Conservation (phyloP, 2,329 filamentous ascomycete species). For the Alternaria brassicicola region DNA sequence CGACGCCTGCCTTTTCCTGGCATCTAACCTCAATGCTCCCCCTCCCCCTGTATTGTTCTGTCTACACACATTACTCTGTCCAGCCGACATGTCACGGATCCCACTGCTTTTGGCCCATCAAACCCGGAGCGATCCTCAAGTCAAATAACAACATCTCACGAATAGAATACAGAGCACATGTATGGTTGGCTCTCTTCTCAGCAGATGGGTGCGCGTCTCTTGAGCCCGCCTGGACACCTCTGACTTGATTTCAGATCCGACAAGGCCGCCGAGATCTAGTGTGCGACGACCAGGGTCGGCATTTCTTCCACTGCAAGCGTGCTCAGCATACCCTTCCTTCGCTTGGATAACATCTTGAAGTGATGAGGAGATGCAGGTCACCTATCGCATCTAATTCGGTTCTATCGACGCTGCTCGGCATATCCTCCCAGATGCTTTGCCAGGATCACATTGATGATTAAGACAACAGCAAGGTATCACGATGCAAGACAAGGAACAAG, state of each 20-base stretch:
- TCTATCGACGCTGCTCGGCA: no score
- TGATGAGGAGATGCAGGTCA: not conserved
- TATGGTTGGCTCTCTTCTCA: slow-evolving; percentile 16
- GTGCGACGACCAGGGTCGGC: slow-evolving; percentile 86
- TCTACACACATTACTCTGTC: no score
- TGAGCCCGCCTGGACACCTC: slow-evolving; percentile 24
- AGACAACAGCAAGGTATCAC: slow-evolving; percentile 1
- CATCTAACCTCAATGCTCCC: not conserved
- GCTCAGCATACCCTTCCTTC: slow-evolving; percentile 64
- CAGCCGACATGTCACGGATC: no score
- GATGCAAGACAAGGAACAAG: slow-evolving; percentile 5
- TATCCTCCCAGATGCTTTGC: no score
- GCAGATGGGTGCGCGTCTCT: slow-evolving; percentile 22
- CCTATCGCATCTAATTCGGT: not conserved
- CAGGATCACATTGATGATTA: not conserved
- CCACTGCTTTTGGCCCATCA: no score
- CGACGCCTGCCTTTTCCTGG: not conserved
- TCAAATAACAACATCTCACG: no score
- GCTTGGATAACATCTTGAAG: slow-evolving; percentile 82
- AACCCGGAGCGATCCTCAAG: no score
- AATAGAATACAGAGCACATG: no score
- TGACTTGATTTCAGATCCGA: slow-evolving; percentile 80
- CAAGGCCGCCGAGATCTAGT: slow-evolving; percentile 89
- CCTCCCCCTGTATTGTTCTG: no score
- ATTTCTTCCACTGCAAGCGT: not conserved